Conservation (phyloP, 371 early-diverging fungal species). For the Mortierella sp. region DNA sequence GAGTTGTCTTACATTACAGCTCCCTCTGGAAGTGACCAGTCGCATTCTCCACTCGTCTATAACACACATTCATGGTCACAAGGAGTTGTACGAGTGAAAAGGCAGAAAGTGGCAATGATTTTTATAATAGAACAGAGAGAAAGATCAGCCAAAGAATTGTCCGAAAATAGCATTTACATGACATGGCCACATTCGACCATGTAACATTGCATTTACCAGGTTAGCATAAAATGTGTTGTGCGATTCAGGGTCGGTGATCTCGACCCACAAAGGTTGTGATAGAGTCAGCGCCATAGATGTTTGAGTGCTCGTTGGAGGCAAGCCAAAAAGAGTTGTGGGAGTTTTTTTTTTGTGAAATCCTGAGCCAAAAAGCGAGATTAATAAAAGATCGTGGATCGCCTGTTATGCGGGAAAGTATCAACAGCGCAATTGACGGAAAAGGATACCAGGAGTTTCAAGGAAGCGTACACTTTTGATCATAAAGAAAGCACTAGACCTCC, state of each 20-base stretch:
- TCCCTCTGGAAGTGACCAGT: constrained; percentile 62
- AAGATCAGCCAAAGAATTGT: not conserved
- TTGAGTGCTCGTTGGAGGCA: not conserved
- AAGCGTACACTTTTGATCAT: not conserved
- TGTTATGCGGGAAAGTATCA: not conserved
- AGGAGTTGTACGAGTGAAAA: not conserved
- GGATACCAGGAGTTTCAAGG: not conserved
- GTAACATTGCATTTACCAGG: constrained; percentile 62
- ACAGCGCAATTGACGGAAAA: not conserved
- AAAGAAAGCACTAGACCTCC: not conserved
- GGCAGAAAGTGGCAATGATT: not conserved
- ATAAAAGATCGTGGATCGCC: not conserved
- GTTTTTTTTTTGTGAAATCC: not conserved
- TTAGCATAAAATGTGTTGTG: constrained; percentile 85
- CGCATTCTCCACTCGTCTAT: constrained; percentile 67
- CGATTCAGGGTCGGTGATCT: constrained; percentile 88
- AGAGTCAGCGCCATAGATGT: constrained; percentile 35
- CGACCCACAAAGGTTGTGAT: constrained; percentile 71
- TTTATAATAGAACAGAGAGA: too few species aligned
- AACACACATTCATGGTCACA: too few species aligned
- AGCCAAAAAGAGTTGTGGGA: not conserved
- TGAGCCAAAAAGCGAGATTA: too few species aligned
- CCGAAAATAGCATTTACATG: not conserved
- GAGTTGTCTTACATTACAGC: constrained; percentile 59
- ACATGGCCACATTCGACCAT: not conserved